Evolutionary conservation across 192 early-diverging fungal species (phyloP), one percentile per base, ranked within the genome.

Genomic region (Dissophora ornata): DNA sequence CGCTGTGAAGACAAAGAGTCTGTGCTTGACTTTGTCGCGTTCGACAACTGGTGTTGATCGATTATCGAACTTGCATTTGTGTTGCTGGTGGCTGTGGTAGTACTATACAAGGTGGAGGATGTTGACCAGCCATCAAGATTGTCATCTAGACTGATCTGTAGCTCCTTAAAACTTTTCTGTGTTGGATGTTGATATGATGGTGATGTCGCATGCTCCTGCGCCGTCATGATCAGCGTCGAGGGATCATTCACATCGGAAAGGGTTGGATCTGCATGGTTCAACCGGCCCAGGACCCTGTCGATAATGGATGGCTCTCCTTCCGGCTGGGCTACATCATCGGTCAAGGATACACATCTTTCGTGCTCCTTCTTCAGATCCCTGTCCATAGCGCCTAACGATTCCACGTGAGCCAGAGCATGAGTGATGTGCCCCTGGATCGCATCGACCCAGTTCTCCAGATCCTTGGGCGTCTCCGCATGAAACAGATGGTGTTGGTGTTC

Each of bases 181-280:
- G n/a, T 45, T 24, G 25, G 50, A 30, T 41, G 34, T 13, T 66
- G 63, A 16, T 9, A 21, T 5, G 34, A 28, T 10, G n/a, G 1
- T 32, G 12, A 32, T 15, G 46, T 48, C 16, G 69, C 29, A 53
- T 65, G 55, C 9, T 73, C 70, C 9, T 64, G 70, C 0, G 56
- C 55, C 18, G 70, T 61, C 48, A 75, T 52, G 34, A 75, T 66
- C 8, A 75, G 28, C 1, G 63, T 67, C 5, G 71, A 75, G 3
- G 71, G 71, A 29, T 67, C 71, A 33, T 75, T 75, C 52, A 62
- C 55, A 40, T 75, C 71, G 1, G 63, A 75, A 0, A 75, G 62
- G 0, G 63, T 75, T 22, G 71, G 71, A 11, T 75, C 62, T 9
- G 61, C 69, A 0, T 50, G 26, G 3, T 60, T 51, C 15, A 67